phyloP scores from a whole-genome alignment of 768 basidiomycete genomes.

The Strobilomyces dryophilus region DNA sequence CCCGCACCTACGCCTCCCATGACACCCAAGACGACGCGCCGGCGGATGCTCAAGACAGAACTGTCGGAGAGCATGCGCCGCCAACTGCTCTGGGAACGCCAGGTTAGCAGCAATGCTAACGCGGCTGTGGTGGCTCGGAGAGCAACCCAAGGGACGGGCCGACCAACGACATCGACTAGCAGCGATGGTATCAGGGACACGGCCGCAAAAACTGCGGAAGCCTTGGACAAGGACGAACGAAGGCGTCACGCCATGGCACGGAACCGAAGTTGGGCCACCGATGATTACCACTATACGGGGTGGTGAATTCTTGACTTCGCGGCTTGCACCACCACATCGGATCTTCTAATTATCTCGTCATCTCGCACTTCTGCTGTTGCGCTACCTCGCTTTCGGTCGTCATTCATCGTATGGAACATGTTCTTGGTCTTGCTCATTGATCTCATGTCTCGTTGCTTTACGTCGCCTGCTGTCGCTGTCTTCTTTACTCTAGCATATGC shows the following conservation, averaged over 20 bases:
- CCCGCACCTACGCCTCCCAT: slow-evolving; percentile 62
- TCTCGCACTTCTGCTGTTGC: slow-evolving; percentile 19
- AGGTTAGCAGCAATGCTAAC: slow-evolving; percentile 52
- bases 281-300: slow-evolving; percentile 62
- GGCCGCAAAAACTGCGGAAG: slow-evolving; percentile 15
- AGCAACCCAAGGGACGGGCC: slow-evolving; percentile 24
- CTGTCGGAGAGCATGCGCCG: slow-evolving; percentile 79
- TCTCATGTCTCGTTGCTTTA: slow-evolving; percentile 8
- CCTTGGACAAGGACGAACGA: slow-evolving; percentile 39
- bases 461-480: slow-evolving; percentile 11
- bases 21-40: slow-evolving; percentile 81
- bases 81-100: slow-evolving; percentile 78
- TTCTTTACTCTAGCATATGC: slow-evolving; percentile 16
- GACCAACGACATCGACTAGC: slow-evolving; percentile 33
- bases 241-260: slow-evolving; percentile 47
- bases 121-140: slow-evolving; percentile 35
- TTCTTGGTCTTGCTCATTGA: slow-evolving; percentile 17
- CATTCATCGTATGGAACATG: slow-evolving; percentile 17
- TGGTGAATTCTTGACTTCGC: slow-evolving; percentile 41
- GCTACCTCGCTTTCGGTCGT: slow-evolving; percentile 15
- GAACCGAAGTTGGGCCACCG: slow-evolving; percentile 59
- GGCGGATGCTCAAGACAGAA: slow-evolving; percentile 81
- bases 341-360: slow-evolving; percentile 22
- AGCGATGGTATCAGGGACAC: slow-evolving; percentile 15
- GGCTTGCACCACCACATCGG: slow-evolving; percentile 12